Conservation (phyloP, 306 rosid species). For the Calophaca sinica region DNA sequence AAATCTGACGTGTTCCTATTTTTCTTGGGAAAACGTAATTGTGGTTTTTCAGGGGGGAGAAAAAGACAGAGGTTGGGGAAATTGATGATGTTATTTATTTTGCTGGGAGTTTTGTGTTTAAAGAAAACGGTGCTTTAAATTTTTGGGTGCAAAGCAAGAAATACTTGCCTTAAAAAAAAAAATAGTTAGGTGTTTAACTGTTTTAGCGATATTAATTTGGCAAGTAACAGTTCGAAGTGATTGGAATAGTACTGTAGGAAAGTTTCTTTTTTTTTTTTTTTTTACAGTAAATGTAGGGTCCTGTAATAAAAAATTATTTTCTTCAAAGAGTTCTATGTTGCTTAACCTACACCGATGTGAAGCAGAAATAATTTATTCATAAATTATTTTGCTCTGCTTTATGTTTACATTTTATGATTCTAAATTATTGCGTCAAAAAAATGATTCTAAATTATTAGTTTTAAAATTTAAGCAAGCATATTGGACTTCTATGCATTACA, state of each 20-base stretch:
- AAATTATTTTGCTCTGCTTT: too few species aligned
- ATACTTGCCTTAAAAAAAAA: not conserved
- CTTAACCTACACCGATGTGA: too few species aligned
- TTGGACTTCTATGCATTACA: too few species aligned
- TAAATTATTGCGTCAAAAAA: too few species aligned
- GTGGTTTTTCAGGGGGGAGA: not conserved
- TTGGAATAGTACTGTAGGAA: not conserved
- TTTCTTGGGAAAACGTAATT: not conserved
- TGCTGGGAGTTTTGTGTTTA: not conserved
- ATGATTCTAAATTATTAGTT: too few species aligned
- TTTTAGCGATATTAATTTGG: not conserved
- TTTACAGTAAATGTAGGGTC: too few species aligned
- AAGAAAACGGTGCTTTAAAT: slow-evolving; percentile 2
- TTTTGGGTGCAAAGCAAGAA: not conserved
- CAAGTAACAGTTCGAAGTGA: slow-evolving; percentile 5
- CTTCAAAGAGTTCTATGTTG: too few species aligned
- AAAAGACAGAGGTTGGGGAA: not conserved
- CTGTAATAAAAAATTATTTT: too few species aligned
- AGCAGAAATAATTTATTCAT: too few species aligned
- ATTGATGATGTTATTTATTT: not conserved
- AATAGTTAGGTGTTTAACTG: slow-evolving; percentile 2
- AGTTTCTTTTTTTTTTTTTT: too few species aligned
- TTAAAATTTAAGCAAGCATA: too few species aligned
- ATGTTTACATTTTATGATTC: too few species aligned
- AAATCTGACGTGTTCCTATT: not conserved